Conservation (phyloP, 2,329 filamentous ascomycete species). For the Thelonectria discophora region DNA sequence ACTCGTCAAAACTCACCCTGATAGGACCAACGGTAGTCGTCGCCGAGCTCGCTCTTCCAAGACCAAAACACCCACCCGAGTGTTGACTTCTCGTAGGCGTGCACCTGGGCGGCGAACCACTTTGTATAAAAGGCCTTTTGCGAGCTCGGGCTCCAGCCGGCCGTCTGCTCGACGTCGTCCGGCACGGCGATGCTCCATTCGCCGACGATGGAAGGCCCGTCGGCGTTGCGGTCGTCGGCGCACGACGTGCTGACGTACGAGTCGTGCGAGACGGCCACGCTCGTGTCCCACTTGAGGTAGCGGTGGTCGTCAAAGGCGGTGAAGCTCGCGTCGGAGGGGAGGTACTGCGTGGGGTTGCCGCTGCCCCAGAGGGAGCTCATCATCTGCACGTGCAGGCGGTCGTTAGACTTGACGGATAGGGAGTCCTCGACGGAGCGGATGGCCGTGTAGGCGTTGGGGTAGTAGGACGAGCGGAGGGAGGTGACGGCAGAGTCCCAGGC, state of each 20-base stretch:
- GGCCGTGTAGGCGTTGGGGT: conserved; percentile 34
- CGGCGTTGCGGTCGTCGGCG: conserved; percentile 53
- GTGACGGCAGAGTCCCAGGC: conserved; percentile 32
- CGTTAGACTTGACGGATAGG: conserved; percentile 51
- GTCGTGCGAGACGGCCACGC: conserved; percentile 44
- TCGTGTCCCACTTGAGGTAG: conserved; percentile 63
- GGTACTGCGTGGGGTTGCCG: conserved; percentile 58
- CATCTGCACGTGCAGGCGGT: conserved; percentile 61
- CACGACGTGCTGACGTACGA: conserved; percentile 62
- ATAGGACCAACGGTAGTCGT: conserved; percentile 42
- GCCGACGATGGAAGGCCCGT: conserved; percentile 59
- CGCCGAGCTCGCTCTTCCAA: conserved; percentile 37
- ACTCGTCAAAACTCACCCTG: conserved; percentile 26
- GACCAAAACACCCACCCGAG: conserved; percentile 41
- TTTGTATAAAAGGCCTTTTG: conserved; percentile 39
- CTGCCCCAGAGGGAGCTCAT: conserved; percentile 64
- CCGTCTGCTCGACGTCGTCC: conserved; percentile 55
- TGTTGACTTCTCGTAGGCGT: conserved; percentile 34
- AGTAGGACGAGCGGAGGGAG: conserved; percentile 34
- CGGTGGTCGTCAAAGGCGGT: conserved; percentile 67
- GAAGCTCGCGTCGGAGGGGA: conserved; percentile 52
- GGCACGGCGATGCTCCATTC: conserved; percentile 66
- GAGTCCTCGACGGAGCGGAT: conserved; percentile 59
- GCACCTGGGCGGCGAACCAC: conserved; percentile 40
- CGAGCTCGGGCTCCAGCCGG: conserved; percentile 41